phyloP scores from a whole-genome alignment of 305 asterid genomes.

The Fraxinus paxiana region DNA sequence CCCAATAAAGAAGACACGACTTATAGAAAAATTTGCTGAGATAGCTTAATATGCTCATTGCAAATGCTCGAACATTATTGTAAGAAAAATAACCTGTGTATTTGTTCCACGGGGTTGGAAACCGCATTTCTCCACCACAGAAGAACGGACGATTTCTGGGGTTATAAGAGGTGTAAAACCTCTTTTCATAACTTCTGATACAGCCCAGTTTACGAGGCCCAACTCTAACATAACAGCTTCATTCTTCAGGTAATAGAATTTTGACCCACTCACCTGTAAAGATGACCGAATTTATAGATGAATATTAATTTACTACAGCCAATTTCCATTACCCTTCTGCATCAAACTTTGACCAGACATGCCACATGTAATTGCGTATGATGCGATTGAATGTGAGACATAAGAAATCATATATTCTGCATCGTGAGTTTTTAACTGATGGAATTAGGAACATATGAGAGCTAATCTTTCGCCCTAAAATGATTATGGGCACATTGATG shows the following conservation, averaged over 20 bases:
- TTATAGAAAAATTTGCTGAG: background rate
- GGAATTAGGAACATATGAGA: background rate
- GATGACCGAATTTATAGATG: background rate
- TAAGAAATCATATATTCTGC: background rate
- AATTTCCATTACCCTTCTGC: background rate
- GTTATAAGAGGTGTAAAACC: conserved; percentile 88
- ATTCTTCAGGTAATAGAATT: conserved; percentile 90
- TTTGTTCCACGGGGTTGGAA: conserved; percentile 98
- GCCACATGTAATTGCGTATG: background rate
- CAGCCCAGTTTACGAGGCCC: conserved; percentile 91
- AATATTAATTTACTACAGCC: background rate
- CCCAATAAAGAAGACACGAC: background rate
- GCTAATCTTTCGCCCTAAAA: background rate
- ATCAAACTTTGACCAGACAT: background rate
- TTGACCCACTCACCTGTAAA: conserved; percentile 83
- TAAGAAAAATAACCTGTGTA: conserved; percentile 64
- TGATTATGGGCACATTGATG: background rate
- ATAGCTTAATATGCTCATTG: background rate
- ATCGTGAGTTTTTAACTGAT: background rate
- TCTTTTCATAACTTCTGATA: conserved; percentile 78
- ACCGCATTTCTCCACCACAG: conserved; percentile 92
- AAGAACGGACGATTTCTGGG: conserved; percentile 90
- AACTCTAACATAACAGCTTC: conserved; percentile 88
- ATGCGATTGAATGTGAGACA: background rate
- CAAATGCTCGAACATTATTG: background rate